Evolutionary conservation across 495 filamentous ascomycete genomes (phyloP), one percentile per base, ranked within the genome.

Genomic region (Aspergillus funiculosus): DNA sequence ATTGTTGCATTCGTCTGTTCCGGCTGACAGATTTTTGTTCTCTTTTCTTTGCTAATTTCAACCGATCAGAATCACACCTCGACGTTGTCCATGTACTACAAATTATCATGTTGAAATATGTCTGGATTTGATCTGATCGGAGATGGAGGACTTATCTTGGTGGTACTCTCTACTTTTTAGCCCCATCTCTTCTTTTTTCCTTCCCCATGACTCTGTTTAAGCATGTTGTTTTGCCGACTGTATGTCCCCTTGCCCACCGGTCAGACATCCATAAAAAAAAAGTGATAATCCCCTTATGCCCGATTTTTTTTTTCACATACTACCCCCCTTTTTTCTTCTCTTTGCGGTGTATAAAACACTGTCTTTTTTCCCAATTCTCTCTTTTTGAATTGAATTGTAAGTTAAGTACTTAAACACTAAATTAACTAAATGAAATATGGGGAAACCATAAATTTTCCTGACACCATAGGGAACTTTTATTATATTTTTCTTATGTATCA

Each of bases 181-280:
- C 20, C 46, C 43, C 50, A 34, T 57, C 50, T 43, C 18, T 31
- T 44, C 39, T 45, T 43, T 46, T 42, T 48, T 36, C 48, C 15
- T 52, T 56, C 48, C 50, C 47, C 45, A 60, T 44, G 48, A 51
- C 52, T 48, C 53, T 60, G 40, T 48, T 51, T 6, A 54, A 46
- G 56, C 59, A 62, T 62, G 54, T 54, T n/a, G n/a, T n/a, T n/a
- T 54, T 58, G 56, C 58, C 48, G 54, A 48, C 54, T 21, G 37
- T 21, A 42, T 62, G 50, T 58, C 59, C 61, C 59, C 56, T 53
- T 62, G 63, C n/a, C 66, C 58, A 67, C 49, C 59, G 57, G 44
- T 53, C 40, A 52, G 39, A 30, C 27, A 52, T 26, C 31, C 37
- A 40, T 20, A 43, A 42, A 53, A 47, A 42, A 54, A 54, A 54